phyloP scores from a whole-genome alignment of 345 rosid species.

The Brassica incana region DNA sequence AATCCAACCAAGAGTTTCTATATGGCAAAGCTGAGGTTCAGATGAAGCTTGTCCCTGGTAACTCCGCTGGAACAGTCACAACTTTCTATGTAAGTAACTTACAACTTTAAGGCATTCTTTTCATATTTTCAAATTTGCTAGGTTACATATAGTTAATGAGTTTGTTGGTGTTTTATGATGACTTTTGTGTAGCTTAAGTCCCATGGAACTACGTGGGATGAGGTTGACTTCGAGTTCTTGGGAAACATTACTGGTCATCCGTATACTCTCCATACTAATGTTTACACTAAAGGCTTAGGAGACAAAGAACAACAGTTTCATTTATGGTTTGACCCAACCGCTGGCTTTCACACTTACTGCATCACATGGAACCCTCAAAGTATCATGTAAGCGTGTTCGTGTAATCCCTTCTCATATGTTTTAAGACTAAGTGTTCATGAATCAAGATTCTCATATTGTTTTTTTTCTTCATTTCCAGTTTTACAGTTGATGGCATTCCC shows the following conservation, averaged over 20 bases:
- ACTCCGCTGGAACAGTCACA: constrained; percentile 64
- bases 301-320: constrained; percentile 45
- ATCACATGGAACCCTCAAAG: constrained; percentile 42
- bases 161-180: not conserved
- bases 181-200: constrained; percentile 36
- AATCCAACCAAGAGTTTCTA: constrained; percentile 52
- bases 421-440: not conserved
- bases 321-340: constrained; percentile 39
- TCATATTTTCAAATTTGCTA: not conserved
- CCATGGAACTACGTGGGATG: constrained; percentile 38
- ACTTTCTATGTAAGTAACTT: constrained; percentile 49
- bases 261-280: constrained; percentile 37
- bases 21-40: constrained; percentile 55
- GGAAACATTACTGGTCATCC: constrained; percentile 57
- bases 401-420: not conserved
- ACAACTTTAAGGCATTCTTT: not conserved
- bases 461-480: constrained; percentile 40
- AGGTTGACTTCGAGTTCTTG: constrained; percentile 43
- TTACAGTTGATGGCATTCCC: constrained; percentile 55
- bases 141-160: not conserved
- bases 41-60: constrained; percentile 58
- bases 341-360: constrained; percentile 33
- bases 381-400: constrained; percentile 34
- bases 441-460: not conserved
- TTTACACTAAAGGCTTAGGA: constrained; percentile 40